Evolutionary conservation across 2,329 filamentous ascomycete genomes (phyloP).

Genomic region (Massarina eburnea): DNA sequence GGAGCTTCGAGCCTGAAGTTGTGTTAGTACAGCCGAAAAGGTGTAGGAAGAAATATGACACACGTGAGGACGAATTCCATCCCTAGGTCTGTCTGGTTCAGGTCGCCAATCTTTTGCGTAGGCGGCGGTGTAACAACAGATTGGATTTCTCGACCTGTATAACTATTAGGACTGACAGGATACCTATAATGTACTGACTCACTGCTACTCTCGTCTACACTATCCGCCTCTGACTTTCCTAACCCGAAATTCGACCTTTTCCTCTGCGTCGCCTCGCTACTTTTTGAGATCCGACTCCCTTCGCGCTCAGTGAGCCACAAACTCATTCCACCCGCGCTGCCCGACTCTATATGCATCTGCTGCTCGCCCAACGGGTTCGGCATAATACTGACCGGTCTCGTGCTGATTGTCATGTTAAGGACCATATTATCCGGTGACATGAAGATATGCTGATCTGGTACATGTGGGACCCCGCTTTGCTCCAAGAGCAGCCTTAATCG

Average conservation of each 20-base stretch:
- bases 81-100: conserved; percentile 18
- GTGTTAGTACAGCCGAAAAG: neutral
- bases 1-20: conserved; percentile 33
- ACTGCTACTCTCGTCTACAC: too few relatives aligned
- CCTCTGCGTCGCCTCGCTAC: neutral
- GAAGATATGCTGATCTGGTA: neutral
- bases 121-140: neutral
- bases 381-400: neutral
- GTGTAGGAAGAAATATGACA: conserved; percentile 6
- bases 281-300: conserved; percentile 1
- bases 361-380: conserved; percentile 10
- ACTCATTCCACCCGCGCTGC: neutral
- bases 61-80: conserved; percentile 41
- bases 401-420: neutral
- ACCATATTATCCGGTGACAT: neutral
- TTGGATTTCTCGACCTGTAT: neutral
- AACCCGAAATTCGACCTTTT: conserved; percentile 10
- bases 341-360: conserved; percentile 9
- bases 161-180: neutral
- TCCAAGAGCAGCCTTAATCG: conserved; percentile 18
- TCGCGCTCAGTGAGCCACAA: conserved; percentile 16
- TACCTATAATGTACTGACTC: too few relatives aligned
- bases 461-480: conserved; percentile 20
- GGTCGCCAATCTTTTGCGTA: conserved; percentile 7
- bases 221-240: neutral